Percentiles rank a stretch among this genome's conserved stretches.
These are phyloP conservation scores for Leccinum pseudoinsigne DNA, from an alignment of 1,284 basidiomycete genomes.

Conservation along the genomic window DNA sequence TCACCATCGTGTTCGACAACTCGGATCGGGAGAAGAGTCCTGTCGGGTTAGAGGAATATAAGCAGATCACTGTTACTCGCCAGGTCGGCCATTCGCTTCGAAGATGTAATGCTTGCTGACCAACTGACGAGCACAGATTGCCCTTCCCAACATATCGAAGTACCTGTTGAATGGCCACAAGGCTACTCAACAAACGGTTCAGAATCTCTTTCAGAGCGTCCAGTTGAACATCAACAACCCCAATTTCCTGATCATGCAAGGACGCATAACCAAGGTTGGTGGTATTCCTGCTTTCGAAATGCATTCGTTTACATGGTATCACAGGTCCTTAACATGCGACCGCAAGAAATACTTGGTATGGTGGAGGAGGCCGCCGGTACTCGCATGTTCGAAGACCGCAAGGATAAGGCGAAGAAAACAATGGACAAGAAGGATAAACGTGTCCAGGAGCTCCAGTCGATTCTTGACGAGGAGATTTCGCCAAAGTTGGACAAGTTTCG, in stretches of 20 bases:
- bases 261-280: conserved; percentile 84
- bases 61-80: conserved; percentile 95
- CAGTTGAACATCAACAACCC: conserved; percentile 99
- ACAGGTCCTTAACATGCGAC: conserved; percentile 95
- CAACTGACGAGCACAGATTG: conserved; percentile 56
- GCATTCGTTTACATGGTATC: background rate
- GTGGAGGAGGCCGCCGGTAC: conserved; percentile 99
- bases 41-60: conserved; percentile 78
- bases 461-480: conserved; percentile 89
- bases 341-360: conserved; percentile 97
- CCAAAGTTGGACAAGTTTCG: conserved; percentile 94
- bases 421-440: conserved; percentile 99
- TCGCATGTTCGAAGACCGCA: conserved; percentile 98
- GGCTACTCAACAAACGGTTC: conserved; percentile 84
- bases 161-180: conserved; percentile 98
- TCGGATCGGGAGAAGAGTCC: conserved; percentile 90
- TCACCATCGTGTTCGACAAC: conserved; percentile 99
- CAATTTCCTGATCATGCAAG: conserved; percentile 99
- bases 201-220: conserved; percentile 95
- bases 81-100: conserved; percentile 59
- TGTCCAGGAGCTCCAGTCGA: conserved; percentile 84
- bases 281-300: conserved; percentile 4
- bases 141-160: conserved; percentile 93
- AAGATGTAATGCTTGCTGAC: conserved; percentile 15
- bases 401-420: conserved; percentile 96